Evolutionary conservation across 202 grass and related monocot genomes (phyloP).

Genomic region (Cymbopogon flexuosus): DNA sequence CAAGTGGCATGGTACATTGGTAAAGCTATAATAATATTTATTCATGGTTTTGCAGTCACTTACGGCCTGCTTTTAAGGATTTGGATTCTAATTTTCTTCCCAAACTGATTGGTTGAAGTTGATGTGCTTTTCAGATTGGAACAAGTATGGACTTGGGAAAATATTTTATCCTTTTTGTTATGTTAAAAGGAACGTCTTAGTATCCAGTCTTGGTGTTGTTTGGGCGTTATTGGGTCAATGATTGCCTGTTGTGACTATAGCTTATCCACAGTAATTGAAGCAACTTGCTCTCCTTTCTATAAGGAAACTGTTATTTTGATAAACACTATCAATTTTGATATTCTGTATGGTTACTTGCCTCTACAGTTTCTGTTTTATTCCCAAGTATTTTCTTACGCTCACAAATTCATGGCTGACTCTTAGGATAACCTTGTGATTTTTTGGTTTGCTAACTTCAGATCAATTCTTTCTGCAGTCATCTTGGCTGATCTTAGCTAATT

Average conservation of each 20-base stretch:
- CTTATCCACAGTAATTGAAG: neutral
- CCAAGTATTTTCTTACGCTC: neutral
- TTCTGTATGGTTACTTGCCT: neutral
- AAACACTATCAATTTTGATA: neutral
- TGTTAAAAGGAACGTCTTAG: neutral
- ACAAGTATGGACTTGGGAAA: neutral
- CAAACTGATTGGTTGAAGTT: neutral
- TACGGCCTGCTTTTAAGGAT: neutral
- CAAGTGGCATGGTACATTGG: too few relatives aligned
- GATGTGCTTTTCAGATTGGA: neutral
- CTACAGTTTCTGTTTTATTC: neutral
- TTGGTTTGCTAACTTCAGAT: neutral
- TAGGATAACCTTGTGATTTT: neutral
- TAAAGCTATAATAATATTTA: too few relatives aligned
- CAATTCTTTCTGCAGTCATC: constrained; percentile 24
- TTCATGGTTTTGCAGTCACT: neutral
- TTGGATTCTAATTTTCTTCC: neutral
- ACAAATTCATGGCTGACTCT: neutral
- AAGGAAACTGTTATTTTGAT: neutral
- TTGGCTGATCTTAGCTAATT: constrained; percentile 22
- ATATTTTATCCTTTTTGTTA: neutral
- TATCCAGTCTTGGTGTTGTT: neutral
- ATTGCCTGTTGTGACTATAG: neutral
- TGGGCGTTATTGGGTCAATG: too few relatives aligned
- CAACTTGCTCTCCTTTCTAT: neutral